phyloP scores from a whole-genome alignment of 495 filamentous ascomycete species.

The Aspergillus taichungensis region DNA sequence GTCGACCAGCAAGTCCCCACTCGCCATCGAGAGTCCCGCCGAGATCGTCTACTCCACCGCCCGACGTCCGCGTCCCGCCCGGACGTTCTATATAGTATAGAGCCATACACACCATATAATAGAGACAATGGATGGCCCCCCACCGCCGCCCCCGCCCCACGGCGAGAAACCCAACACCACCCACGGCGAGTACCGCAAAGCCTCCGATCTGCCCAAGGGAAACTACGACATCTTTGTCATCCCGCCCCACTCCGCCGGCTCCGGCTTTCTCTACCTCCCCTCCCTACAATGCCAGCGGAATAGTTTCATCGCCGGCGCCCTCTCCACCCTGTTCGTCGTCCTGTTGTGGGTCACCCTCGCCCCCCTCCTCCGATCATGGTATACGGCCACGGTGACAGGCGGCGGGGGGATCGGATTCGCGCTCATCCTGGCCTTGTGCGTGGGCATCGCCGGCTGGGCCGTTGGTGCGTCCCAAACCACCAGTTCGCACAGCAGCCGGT shows the following conservation, averaged over 20 bases:
- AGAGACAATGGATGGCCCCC: conserved; percentile 39
- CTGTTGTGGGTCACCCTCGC: conserved; percentile 57
- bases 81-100: background rate
- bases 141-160: conserved; percentile 58
- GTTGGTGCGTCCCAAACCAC: conserved; percentile 58
- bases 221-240: conserved; percentile 98
- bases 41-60: background rate
- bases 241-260: conserved; percentile 83
- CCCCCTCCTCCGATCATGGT: conserved; percentile 62
- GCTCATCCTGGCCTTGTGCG: conserved; percentile 46
- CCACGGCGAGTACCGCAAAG: conserved; percentile 39
- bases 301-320: conserved; percentile 82
- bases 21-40: no score
- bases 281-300: conserved; percentile 78
- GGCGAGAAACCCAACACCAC: conserved; percentile 54
- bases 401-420: conserved; percentile 54
- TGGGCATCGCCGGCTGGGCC: conserved; percentile 71
- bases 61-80: background rate
- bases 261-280: conserved; percentile 89
- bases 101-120: no score
- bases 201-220: conserved; percentile 60
- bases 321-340: conserved; percentile 59
- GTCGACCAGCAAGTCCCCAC: no score
- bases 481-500: conserved; percentile 18
- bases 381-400: conserved; percentile 48